Percentiles rank a stretch among this genome's conserved stretches.
phyloP scores from a whole-genome alignment of 129 eudicot species.

The Scalesia atractyloides region DNA sequence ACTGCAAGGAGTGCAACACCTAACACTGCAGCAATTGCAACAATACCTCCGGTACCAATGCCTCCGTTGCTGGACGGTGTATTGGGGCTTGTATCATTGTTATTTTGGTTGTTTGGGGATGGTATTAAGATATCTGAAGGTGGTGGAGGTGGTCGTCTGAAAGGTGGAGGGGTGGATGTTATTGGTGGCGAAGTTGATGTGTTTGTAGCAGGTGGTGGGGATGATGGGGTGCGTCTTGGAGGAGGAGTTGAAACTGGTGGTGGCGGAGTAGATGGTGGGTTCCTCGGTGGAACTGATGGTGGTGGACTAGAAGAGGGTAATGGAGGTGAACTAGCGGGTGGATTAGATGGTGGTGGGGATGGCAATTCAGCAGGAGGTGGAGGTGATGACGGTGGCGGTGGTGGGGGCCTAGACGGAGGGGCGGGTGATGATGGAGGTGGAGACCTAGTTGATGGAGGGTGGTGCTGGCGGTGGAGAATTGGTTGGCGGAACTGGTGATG shows the following conservation, averaged over 20 bases:
- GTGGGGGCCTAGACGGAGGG: constrained; percentile 36
- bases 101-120: constrained; percentile 37
- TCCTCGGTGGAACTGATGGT: constrained; percentile 29
- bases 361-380: constrained; percentile 27
- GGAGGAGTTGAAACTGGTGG: constrained; percentile 11
- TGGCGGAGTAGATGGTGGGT: constrained; percentile 37
- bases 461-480: constrained; percentile 36
- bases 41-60: constrained; percentile 44
- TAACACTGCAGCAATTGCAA: constrained; percentile 46
- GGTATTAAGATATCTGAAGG: constrained; percentile 36
- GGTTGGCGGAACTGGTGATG: constrained; percentile 17
- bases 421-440: constrained; percentile 36
- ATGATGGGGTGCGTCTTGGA: constrained; percentile 14
- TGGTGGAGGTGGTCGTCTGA: constrained; percentile 32
- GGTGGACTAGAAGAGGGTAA: constrained; percentile 35
- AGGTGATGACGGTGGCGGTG: constrained; percentile 36
- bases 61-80: constrained; percentile 46
- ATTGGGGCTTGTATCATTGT: constrained; percentile 36
- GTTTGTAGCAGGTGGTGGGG: constrained; percentile 20
- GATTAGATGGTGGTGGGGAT: constrained; percentile 31
- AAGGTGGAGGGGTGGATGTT: constrained; percentile 28
- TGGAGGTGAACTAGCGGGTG: constrained; percentile 38
- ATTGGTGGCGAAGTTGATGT: constrained; percentile 30
- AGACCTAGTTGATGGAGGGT: constrained; percentile 21
- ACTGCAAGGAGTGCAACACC: constrained; percentile 45